Percentiles rank a stretch among this genome's conserved stretches.
Evolutionary conservation across 1,284 basidiomycete species (phyloP).

Genomic region (Sphagnurus paluster): DNA sequence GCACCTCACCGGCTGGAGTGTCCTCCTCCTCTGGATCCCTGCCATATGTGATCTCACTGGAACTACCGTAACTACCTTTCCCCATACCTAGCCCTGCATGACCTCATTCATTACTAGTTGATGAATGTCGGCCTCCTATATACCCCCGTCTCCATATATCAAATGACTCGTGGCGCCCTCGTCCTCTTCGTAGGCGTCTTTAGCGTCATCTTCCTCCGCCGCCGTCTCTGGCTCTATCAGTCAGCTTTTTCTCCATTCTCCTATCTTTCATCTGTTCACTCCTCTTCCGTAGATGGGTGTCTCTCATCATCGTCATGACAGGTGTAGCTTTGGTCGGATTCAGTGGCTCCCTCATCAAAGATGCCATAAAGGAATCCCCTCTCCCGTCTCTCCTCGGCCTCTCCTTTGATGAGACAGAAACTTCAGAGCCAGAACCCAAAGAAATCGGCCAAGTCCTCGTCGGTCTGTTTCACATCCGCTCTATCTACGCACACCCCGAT

Average conservation of each 20-base stretch:
- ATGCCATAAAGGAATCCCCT: conserved; percentile 53
- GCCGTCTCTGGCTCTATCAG: conserved; percentile 81
- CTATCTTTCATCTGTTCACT: conserved; percentile 14
- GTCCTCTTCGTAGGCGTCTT: conserved; percentile 96
- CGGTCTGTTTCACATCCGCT: conserved; percentile 42
- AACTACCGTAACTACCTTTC: conserved; percentile 63
- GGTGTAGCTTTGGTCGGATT: conserved; percentile 93
- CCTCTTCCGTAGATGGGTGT: conserved; percentile 71
- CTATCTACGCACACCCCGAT: conserved; percentile 15
- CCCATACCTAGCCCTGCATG: conserved; percentile 4
- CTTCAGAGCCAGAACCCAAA: conserved; percentile 46
- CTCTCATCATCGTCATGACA: conserved; percentile 86
- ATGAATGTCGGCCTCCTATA: conserved; percentile 97
- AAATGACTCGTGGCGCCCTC: conserved; percentile 96
- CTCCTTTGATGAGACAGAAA: conserved; percentile 23
- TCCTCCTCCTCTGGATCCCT: conserved; percentile 84
- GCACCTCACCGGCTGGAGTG: conserved; percentile 63
- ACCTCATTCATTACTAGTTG: conserved; percentile 45
- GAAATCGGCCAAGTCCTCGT: conserved; percentile 67
- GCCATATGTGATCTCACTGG: conserved; percentile 86
- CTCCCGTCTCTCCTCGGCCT: conserved; percentile 27
- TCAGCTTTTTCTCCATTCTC: conserved; percentile 36
- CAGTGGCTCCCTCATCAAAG: conserved; percentile 86
- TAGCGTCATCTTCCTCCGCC: conserved; percentile 88
- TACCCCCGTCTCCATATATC: conserved; percentile 96